Evolutionary conservation across 805 yeast genomes (phyloP).

Genomic region (Diddensiella caesifluorescens): DNA sequence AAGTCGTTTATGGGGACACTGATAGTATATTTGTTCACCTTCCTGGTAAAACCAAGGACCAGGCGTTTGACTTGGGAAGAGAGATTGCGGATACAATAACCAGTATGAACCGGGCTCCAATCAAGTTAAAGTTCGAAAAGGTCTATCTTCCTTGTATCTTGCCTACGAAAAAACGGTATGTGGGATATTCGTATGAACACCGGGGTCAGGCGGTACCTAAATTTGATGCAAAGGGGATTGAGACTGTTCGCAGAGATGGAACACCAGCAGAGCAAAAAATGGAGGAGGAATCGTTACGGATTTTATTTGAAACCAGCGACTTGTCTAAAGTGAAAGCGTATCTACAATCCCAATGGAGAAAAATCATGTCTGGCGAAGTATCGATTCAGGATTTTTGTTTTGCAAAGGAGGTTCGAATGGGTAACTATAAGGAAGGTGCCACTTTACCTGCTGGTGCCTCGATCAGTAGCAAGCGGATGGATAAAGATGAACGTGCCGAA

Average conservation of each 20-base stretch:
- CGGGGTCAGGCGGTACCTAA: slow-evolving; percentile 50
- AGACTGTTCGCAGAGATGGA: slow-evolving; percentile 91
- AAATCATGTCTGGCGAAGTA: slow-evolving; percentile 57
- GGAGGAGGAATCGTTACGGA: slow-evolving; percentile 61
- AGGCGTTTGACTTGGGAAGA: slow-evolving; percentile 72
- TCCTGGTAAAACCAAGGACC: slow-evolving; percentile 71
- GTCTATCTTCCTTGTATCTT: slow-evolving; percentile 84
- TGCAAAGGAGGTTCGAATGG: slow-evolving; percentile 83
- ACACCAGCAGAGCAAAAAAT: slow-evolving; percentile 86
- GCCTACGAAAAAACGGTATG: slow-evolving; percentile 83
- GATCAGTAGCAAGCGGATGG: slow-evolving; percentile 58
- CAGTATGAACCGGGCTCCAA: slow-evolving; percentile 66
- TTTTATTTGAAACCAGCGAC: slow-evolving; percentile 67
- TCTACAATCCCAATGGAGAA: slow-evolving; percentile 59
- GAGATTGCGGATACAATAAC: slow-evolving; percentile 66
- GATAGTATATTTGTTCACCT: slow-evolving; percentile 88
- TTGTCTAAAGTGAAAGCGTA: slow-evolving; percentile 64
- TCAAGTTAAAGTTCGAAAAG: slow-evolving; percentile 82
- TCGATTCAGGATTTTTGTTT: slow-evolving; percentile 82
- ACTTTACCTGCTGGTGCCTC: slow-evolving; percentile 90
- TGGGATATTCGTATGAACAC: slow-evolving; percentile 72
- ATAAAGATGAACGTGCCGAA: slow-evolving; percentile 62
- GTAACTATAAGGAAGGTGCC: slow-evolving; percentile 67
- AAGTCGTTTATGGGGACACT: slow-evolving; percentile 95
- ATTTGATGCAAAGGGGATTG: slow-evolving; percentile 96